Evolutionary conservation across 208 protist species (phyloP), one percentile per base, ranked within the genome.

Genomic region (Acanthamoeba healyi): DNA sequence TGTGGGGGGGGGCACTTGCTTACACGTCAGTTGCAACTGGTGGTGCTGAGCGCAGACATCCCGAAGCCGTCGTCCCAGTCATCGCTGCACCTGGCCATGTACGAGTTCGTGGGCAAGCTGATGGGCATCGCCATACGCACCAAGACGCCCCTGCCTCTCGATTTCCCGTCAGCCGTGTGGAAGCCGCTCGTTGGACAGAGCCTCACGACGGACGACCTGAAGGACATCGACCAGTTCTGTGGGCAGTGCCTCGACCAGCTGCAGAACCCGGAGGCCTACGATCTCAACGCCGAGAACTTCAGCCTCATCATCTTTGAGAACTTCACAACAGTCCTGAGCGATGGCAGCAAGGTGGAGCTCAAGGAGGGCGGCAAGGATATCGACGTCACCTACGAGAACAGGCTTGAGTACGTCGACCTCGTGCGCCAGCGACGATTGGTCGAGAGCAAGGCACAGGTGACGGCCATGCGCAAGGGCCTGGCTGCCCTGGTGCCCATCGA

Each of bases 91-190:
- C 49, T 96, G 22, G 36, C 70, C 26, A 95, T 96, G 94, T 96
- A 95, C 63, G 86, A 77, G 56, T 95, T 97, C 51, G 24, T 97
- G 26, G 96, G 96, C 4, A 89, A 58, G 29, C 94, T 99, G 61
- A 99, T 99, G 98, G 99, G 98, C 67, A 97, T 98, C 58, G 98
- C 98, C 38, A 94, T 99, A 77, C 97, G 98, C 86, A 98, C 96
- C 12, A 93, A 93, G 67, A 26, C 44, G 58, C 88, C 88, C 7
- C 61, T 99, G 22, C 72, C 86, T 36, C 79, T 96, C 34, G 82
- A 96, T 63, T 46, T 96, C 36, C 94, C 95, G 34, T 70, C 94
- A 17, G 36, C 96, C 61, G 94, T 96, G 54, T 96, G 95, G 95
- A 96, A 96, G 63, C 70, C 56, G 17, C 72, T 96, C 7, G 95